Evolutionary conservation across 805 yeast species (phyloP).

Genomic region (Wickerhamiella galacta): DNA sequence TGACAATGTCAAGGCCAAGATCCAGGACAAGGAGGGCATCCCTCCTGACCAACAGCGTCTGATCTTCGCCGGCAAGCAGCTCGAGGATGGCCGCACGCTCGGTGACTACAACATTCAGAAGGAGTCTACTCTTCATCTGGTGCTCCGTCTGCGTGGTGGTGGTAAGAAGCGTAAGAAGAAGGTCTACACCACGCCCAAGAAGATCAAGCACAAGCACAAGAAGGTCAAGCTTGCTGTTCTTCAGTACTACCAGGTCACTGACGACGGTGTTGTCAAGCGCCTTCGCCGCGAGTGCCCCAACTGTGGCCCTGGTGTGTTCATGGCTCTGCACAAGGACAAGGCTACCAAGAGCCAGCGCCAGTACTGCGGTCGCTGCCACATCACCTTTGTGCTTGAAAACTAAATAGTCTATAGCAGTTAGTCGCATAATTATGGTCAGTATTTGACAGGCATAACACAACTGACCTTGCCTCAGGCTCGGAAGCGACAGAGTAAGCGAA

Average conservation of each 20-base stretch:
- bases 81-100: slow-evolving; percentile 83
- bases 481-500: no score
- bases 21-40: slow-evolving; percentile 94
- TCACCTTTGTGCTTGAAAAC: slow-evolving; percentile 48
- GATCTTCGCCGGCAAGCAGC: slow-evolving; percentile 94
- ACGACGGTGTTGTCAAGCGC: slow-evolving; percentile 96
- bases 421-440: no score
- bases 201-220: slow-evolving; percentile 98
- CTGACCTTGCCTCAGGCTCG: no score
- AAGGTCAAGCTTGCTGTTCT: slow-evolving; percentile 98
- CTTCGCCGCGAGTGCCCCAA: slow-evolving; percentile 96
- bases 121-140: slow-evolving; percentile 93
- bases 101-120: slow-evolving; percentile 97
- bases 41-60: slow-evolving; percentile 97
- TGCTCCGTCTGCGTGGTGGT: slow-evolving; percentile 96
- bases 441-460: no score
- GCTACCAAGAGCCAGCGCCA: slow-evolving; percentile 95
- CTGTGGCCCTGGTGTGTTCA: slow-evolving; percentile 99
- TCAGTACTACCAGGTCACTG: slow-evolving; percentile 98
- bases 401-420: slow-evolving; percentile 3
- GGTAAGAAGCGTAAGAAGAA: slow-evolving; percentile 99
- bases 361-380: slow-evolving; percentile 99
- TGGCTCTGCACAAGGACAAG: slow-evolving; percentile 90
- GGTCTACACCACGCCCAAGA: slow-evolving; percentile 99
- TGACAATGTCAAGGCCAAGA: slow-evolving; percentile 91